Percentiles rank a stretch among this genome's conserved stretches.
These are phyloP conservation scores for Cercospora janseana DNA, from an alignment of 2,329 filamentous ascomycete genomes.

Conservation along the genomic window DNA sequence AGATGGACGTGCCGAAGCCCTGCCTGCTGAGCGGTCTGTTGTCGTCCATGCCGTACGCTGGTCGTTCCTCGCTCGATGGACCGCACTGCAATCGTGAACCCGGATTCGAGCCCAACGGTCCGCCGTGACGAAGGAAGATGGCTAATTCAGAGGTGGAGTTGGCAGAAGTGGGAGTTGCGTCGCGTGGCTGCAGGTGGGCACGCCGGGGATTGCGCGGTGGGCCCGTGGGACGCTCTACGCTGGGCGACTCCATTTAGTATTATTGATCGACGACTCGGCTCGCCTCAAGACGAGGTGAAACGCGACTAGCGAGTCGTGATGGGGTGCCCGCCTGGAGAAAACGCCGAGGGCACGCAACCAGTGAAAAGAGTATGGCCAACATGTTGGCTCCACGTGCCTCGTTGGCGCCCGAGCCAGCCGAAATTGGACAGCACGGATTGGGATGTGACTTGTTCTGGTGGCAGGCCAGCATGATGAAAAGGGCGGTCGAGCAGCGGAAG, in stretches of 20 bases:
- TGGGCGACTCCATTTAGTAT: conserved; percentile 5
- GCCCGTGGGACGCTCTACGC: conserved; percentile 1
- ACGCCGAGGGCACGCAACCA: conserved; percentile 4
- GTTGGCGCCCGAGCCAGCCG: conserved; percentile 9
- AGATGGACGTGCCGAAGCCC: conserved; percentile 6
- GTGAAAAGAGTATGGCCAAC: conserved; percentile 8
- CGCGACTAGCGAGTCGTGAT: conserved; percentile 10
- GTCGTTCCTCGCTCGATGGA: conserved; percentile 3
- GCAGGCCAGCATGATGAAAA: neutral
- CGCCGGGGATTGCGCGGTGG: conserved; percentile 9
- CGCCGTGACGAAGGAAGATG: conserved; percentile 12
- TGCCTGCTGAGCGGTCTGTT: neutral
- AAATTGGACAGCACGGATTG: conserved; percentile 2
- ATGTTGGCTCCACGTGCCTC: conserved; percentile 4
- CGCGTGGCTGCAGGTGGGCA: conserved; percentile 12
- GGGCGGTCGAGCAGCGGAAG: neutral
- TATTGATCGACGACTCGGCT: conserved; percentile 4
- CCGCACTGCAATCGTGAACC: conserved; percentile 12
- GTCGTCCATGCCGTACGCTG: neutral
- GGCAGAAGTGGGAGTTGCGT: conserved; percentile 10
- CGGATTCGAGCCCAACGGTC: conserved; percentile 9
- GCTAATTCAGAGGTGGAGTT: conserved; percentile 12
- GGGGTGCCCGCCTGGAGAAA: neutral
- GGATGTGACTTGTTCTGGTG: conserved; percentile 3
- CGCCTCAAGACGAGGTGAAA: conserved; percentile 1